Conservation (phyloP, 1,284 basidiomycete genomes). For the Leccinum subspadiceum region DNA sequence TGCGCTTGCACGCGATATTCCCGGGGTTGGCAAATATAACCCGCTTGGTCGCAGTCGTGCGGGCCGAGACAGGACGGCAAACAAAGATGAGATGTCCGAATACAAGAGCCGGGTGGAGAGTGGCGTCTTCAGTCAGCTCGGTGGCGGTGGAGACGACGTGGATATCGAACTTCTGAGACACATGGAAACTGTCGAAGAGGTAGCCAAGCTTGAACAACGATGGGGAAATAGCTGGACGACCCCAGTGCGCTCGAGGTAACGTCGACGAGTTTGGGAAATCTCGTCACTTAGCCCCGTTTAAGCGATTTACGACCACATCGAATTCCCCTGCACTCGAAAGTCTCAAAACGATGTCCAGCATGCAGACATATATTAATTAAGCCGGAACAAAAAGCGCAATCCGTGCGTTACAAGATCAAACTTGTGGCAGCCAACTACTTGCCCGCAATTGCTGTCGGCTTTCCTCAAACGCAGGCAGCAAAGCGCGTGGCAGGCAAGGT, state of each 20-base stretch:
- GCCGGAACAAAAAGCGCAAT: conserved; percentile 94
- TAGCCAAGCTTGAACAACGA: conserved; percentile 74
- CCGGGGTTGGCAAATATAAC: too few species aligned
- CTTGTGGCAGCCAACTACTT: conserved; percentile 93
- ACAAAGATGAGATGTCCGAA: conserved; percentile 71
- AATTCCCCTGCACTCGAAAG: conserved; percentile 89
- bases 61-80: conserved; percentile 57
- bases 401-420: conserved; percentile 95
- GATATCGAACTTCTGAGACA: conserved; percentile 70
- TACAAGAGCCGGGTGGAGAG: conserved; percentile 71
- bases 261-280: conserved; percentile 1
- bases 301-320: conserved; percentile 85
- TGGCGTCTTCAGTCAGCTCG: conserved; percentile 48
- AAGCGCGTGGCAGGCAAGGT: conserved; percentile 49
- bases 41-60: too few species aligned
- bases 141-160: conserved; percentile 59
- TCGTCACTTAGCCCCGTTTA: conserved; percentile 12
- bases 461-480: conserved; percentile 54
- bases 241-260: conserved; percentile 61
- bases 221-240: conserved; percentile 82
- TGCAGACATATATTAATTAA: conserved; percentile 98
- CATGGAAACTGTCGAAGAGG: conserved; percentile 58
- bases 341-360: conserved; percentile 90
- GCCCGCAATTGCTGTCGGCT: conserved; percentile 77
- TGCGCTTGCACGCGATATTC: conserved; percentile 58